A percentile compares a stretch with the other conserved stretches of the same genome.
Conservation (phyloP, 805 yeast species). For the Saturnispora zaruensis region DNA sequence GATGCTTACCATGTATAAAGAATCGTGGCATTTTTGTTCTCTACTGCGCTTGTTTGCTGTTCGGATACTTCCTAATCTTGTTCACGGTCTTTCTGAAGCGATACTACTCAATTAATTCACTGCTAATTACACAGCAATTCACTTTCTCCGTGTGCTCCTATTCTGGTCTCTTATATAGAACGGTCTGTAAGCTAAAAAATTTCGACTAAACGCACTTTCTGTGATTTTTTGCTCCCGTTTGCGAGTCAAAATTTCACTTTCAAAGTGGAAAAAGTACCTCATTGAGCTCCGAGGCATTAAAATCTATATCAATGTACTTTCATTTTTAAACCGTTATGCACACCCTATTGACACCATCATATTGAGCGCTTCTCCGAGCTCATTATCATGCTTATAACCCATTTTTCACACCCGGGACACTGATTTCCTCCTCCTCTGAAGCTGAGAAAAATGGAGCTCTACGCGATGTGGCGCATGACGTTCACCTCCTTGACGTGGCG, state of each 20-base stretch:
- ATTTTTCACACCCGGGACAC: not conserved
- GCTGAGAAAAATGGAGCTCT: not conserved
- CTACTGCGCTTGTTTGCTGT: not conserved
- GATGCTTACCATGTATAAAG: constrained; percentile 8
- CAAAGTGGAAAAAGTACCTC: not conserved
- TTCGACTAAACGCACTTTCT: not conserved
- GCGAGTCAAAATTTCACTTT: not conserved
- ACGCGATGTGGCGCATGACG: constrained; percentile 8
- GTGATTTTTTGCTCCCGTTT: not conserved
- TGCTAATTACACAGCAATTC: not conserved
- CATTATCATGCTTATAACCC: not conserved
- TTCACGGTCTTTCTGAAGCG: not conserved
- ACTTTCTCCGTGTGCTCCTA: not conserved
- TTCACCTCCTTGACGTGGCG: constrained; percentile 8
- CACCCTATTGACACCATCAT: not conserved
- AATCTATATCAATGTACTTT: not conserved
- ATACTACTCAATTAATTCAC: not conserved
- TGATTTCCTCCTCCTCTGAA: not conserved
- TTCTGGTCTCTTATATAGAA: not conserved
- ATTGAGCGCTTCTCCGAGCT: not conserved
- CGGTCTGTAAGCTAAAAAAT: not conserved
- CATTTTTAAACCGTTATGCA: not conserved
- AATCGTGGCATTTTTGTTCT: constrained; percentile 11
- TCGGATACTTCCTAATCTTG: not conserved
- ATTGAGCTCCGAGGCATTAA: not conserved